Percentiles rank a stretch among this genome's conserved stretches.
Evolutionary conservation across 441 rosid genomes (phyloP).

Genomic region (Erodium texanum): DNA sequence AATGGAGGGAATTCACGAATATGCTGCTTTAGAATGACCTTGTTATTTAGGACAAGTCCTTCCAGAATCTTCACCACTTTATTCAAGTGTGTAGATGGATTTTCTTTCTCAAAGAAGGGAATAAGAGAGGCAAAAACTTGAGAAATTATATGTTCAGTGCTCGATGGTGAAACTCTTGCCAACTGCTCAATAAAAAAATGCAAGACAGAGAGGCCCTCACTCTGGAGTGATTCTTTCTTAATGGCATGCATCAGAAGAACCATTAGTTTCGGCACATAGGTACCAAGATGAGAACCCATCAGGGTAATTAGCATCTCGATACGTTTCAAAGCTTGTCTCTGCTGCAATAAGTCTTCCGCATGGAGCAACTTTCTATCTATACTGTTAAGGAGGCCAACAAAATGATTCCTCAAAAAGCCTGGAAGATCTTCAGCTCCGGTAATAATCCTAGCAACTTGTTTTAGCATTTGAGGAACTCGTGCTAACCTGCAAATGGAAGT

Average conservation of each 20-base stretch:
- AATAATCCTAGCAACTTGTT: conserved; percentile 73
- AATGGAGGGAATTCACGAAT: conserved; percentile 87
- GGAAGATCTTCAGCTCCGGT: conserved; percentile 82
- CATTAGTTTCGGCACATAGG: conserved; percentile 93
- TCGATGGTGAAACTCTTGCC: conserved; percentile 71
- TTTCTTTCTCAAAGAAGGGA: conserved; percentile 84
- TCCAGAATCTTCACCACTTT: conserved; percentile 81
- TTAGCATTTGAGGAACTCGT: conserved; percentile 73
- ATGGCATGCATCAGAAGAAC: conserved; percentile 98
- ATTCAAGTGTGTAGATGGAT: conserved; percentile 40
- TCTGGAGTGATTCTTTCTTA: conserved; percentile 74
- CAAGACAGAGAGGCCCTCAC: conserved; percentile 85
- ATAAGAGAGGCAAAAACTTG: conserved; percentile 96
- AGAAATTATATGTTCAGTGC: conserved; percentile 84
- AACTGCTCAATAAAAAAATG: conserved; percentile 74
- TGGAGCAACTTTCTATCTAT: conserved; percentile 95
- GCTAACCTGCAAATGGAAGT: conserved; percentile 52
- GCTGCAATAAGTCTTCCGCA: conserved; percentile 61
- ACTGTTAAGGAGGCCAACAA: conserved; percentile 95
- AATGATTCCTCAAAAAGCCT: conserved; percentile 84
- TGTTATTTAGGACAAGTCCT: conserved; percentile 86
- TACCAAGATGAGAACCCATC: conserved; percentile 88
- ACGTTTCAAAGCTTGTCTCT: conserved; percentile 89
- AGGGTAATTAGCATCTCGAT: conserved; percentile 85
- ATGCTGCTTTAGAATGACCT: conserved; percentile 71